Evolutionary conservation across 805 yeast species (phyloP).

Genomic region (Metschnikowia henanensis): DNA sequence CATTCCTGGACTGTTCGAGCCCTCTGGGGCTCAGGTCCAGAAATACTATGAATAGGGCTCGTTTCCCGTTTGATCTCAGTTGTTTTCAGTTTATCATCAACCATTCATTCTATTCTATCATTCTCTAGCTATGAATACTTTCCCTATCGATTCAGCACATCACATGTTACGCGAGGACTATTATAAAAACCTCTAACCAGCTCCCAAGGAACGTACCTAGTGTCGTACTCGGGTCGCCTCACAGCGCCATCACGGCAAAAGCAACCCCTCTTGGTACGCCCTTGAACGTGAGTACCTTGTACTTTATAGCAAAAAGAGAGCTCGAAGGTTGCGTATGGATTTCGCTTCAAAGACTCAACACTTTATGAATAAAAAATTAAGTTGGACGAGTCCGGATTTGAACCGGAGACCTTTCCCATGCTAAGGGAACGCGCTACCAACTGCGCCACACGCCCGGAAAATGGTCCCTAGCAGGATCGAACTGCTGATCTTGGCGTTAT

Average conservation of each 20-base stretch:
- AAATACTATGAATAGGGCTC: too few relatives aligned
- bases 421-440: conserved; percentile 83
- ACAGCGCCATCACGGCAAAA: background rate
- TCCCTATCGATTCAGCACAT: background rate
- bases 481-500: conserved; percentile 73
- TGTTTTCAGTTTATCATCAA: too few relatives aligned
- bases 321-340: too few relatives aligned
- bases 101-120: too few relatives aligned
- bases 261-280: background rate
- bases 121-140: background rate
- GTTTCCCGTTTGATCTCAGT: too few relatives aligned
- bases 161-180: background rate
- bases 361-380: too few relatives aligned
- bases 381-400: conserved; percentile 75
- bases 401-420: conserved; percentile 79
- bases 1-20: too few relatives aligned
- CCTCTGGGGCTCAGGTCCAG: too few relatives aligned
- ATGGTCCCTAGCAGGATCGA: conserved; percentile 88
- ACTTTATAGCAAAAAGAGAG: background rate
- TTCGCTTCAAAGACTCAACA: background rate
- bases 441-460: conserved; percentile 73
- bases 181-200: background rate
- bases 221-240: background rate
- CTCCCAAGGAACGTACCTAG: background rate
- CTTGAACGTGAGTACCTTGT: background rate